These are phyloP conservation scores for Leucocoprinus birnbaumii DNA, from an alignment of 768 basidiomycete species.

Conservation along the genomic window DNA sequence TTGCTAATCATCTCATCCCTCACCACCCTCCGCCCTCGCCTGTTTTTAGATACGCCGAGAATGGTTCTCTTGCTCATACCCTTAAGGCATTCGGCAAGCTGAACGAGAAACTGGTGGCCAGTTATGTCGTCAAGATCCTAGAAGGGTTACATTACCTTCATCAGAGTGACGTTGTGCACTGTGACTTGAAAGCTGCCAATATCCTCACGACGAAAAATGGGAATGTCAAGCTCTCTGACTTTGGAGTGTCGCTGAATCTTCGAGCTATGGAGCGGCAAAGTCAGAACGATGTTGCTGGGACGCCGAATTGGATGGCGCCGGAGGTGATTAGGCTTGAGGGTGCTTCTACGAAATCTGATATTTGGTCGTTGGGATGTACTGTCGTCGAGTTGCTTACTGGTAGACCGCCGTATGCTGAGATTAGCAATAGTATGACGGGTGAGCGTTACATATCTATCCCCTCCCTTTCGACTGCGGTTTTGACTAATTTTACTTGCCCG, in stretches of 20 bases:
- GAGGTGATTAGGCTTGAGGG: slow-evolving; percentile 96
- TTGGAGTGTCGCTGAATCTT: slow-evolving; percentile 95
- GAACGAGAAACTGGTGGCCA: slow-evolving; percentile 87
- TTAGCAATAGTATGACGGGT: slow-evolving; percentile 91
- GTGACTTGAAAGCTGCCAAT: slow-evolving; percentile 97
- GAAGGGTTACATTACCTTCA: slow-evolving; percentile 96
- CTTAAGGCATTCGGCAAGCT: slow-evolving; percentile 92
- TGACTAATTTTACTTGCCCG: slow-evolving; percentile 6
- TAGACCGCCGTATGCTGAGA: slow-evolving; percentile 86
- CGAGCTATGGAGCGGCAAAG: slow-evolving; percentile 85
- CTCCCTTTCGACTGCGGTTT: slow-evolving; percentile 3
- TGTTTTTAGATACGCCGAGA: slow-evolving; percentile 81
- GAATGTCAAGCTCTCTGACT: slow-evolving; percentile 95
- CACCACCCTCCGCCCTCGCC: neutral
- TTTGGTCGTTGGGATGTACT: slow-evolving; percentile 95
- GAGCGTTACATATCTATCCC: slow-evolving; percentile 19
- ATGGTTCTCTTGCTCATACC: slow-evolving; percentile 91
- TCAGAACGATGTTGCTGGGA: slow-evolving; percentile 80
- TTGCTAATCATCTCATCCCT: neutral
- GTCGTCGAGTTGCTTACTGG: slow-evolving; percentile 93
- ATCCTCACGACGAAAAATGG: slow-evolving; percentile 98
- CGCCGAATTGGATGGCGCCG: slow-evolving; percentile 99
- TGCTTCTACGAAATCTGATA: slow-evolving; percentile 89
- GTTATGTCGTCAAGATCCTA: slow-evolving; percentile 94
- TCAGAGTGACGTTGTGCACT: slow-evolving; percentile 87